Conservation (phyloP, 352 stramenopile species). For the Thalassiosira mediterranea region DNA sequence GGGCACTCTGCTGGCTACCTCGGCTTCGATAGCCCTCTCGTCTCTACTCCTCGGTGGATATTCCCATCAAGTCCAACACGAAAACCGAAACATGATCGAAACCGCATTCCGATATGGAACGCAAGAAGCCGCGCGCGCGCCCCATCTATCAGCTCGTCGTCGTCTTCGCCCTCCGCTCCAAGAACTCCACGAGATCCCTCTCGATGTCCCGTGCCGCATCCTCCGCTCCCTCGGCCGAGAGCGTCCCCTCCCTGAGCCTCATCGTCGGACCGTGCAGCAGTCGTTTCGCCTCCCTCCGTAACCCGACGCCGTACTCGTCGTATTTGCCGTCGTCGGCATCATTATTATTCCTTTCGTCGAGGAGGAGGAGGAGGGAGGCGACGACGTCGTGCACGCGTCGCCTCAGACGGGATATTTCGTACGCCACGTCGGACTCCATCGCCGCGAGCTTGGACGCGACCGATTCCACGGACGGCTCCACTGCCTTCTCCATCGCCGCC, state of each 20-base stretch:
- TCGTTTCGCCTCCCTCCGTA: slow-evolving; percentile 41
- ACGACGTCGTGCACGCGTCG: slow-evolving; percentile 25
- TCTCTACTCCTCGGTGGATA: too few species aligned
- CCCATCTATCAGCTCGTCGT: too few species aligned
- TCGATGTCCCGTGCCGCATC: slow-evolving; percentile 27
- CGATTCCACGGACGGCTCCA: slow-evolving; percentile 45
- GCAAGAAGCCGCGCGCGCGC: too few species aligned
- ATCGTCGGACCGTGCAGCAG: slow-evolving; percentile 62
- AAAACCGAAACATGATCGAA: too few species aligned
- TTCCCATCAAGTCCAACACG: too few species aligned
- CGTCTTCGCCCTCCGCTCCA: too few species aligned
- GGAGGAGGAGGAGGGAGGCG: slow-evolving; percentile 13
- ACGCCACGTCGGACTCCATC: slow-evolving; percentile 24
- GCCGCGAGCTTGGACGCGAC: slow-evolving; percentile 39
- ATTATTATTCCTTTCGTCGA: neutral
- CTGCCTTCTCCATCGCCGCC: slow-evolving; percentile 45
- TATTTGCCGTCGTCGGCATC: too few species aligned
- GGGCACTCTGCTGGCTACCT: too few species aligned
- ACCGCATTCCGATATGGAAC: too few species aligned
- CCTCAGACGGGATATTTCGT: slow-evolving; percentile 29
- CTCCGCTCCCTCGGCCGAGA: slow-evolving; percentile 28
- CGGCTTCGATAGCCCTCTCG: too few species aligned
- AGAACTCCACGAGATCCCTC: too few species aligned
- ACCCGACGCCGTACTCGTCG: neutral
- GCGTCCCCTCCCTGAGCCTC: slow-evolving; percentile 41